phyloP scores from a whole-genome alignment of 2,329 filamentous ascomycete species.

The Dactylellina cionopaga region DNA sequence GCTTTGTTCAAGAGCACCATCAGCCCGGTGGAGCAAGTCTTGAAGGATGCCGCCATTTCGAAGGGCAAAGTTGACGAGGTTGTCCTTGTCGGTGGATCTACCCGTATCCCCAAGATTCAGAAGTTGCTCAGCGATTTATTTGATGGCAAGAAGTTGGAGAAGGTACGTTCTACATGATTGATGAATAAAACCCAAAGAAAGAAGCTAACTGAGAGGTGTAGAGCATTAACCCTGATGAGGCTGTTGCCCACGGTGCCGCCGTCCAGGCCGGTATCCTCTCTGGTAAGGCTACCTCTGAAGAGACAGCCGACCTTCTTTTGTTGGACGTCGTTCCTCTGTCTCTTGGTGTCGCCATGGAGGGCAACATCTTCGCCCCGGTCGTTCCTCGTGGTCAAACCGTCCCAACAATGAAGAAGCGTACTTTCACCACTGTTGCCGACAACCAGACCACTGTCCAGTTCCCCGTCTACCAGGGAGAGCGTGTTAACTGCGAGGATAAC shows the following conservation, averaged over 20 bases:
- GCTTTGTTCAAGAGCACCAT: constrained; percentile 94
- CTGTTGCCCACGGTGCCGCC: constrained; percentile 97
- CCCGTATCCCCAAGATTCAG: constrained; percentile 98
- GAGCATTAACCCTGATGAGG: constrained; percentile 99
- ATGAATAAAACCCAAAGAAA: not conserved
- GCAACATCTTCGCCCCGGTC: constrained; percentile 97
- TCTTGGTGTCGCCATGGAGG: constrained; percentile 99
- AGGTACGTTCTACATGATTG: constrained; percentile 62
- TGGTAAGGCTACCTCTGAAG: constrained; percentile 94
- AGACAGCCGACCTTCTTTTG: constrained; percentile 92
- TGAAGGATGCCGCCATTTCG: constrained; percentile 88
- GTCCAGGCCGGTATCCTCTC: constrained; percentile 99
- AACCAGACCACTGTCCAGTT: constrained; percentile 86
- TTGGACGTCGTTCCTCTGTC: constrained; percentile 96
- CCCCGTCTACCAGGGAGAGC: constrained; percentile 94
- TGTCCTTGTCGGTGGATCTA: constrained; percentile 97
- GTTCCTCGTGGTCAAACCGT: constrained; percentile 82
- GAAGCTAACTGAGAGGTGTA: constrained; percentile 56
- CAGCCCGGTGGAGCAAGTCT: constrained; percentile 93
- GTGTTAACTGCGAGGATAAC: constrained; percentile 98
- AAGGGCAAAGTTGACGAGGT: constrained; percentile 97
- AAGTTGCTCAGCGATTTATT: constrained; percentile 99
- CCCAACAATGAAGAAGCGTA: constrained; percentile 83
- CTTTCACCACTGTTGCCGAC: constrained; percentile 86
- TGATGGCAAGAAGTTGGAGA: constrained; percentile 99